Percentiles rank a stretch among this genome's conserved stretches.
phyloP scores from a whole-genome alignment of 306 rosid species.

The Malus orientalis region DNA sequence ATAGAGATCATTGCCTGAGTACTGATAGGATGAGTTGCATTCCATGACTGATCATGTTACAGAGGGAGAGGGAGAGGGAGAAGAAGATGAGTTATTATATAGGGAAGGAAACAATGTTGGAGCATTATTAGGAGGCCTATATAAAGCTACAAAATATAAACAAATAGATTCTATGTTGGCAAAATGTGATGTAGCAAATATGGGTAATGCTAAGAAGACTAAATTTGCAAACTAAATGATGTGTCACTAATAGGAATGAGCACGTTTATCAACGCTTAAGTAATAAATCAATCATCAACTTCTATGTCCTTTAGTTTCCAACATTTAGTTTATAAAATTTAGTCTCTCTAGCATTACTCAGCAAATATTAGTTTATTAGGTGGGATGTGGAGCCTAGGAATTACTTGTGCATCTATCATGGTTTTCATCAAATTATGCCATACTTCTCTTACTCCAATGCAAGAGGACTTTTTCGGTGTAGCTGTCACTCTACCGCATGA shows the following conservation, averaged over 20 bases:
- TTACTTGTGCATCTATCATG: background rate
- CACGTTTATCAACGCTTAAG: too few relatives aligned
- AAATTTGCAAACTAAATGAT: too few relatives aligned
- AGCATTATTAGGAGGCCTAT: background rate
- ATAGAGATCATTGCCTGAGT: background rate
- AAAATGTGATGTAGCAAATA: conserved; percentile 1
- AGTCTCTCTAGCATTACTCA: too few relatives aligned
- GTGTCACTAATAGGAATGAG: too few relatives aligned
- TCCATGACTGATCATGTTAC: conserved; percentile 52
- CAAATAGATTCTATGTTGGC: background rate
- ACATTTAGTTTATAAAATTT: too few relatives aligned
- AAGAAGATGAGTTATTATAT: conserved; percentile 30
- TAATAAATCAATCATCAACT: too few relatives aligned
- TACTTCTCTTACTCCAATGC: background rate
- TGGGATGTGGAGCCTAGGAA: background rate
- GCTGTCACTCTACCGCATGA: background rate
- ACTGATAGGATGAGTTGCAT: conserved; percentile 20
- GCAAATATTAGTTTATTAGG: background rate
- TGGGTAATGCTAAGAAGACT: background rate
- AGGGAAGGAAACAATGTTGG: background rate
- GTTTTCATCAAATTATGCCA: background rate
- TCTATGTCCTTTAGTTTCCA: too few relatives aligned
- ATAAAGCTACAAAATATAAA: background rate
- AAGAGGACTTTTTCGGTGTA: background rate
- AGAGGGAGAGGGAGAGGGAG: background rate